Evolutionary conservation across 228 moss, liverwort and hornwort species (phyloP), one percentile per base, ranked within the genome.

Genomic region (Sphagnum fallax): DNA sequence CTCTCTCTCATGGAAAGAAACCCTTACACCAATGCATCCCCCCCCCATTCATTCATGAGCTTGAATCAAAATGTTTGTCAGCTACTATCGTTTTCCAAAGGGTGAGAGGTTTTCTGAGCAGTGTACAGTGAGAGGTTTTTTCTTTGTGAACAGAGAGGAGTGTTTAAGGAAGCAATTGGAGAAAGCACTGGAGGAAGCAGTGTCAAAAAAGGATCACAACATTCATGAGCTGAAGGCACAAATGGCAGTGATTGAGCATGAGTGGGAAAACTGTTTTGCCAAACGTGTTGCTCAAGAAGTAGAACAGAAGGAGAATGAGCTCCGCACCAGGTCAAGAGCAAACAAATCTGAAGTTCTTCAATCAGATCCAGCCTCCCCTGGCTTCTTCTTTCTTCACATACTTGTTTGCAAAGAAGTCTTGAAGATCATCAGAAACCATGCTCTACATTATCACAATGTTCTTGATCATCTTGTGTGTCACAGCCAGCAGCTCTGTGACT

Each of bases 241-340:
- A 68, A 75, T 91, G 65, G 52, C 75, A 10, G 65, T 72, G 61
- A 49, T 70, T 5, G 66, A 73, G 52, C 79, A 76, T 64, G 73
- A 82, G 7, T 86, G 88, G 81, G 82, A 92, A 72, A 83, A 81
- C 53, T 74, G 73, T 52, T 71, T 92, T 52, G 83, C 90, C 14
- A 71, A 86, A 63, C 80, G 74, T 15, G 61, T 95, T 67, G 73
- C 13, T 16, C 68, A 87, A 66, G 82, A 79, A 71, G 15, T 89
- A 71, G 80, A 75, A 62, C 73, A 78, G 52, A 84, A 78, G 74
- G 90, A 89, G 69, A 81, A 77, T 63, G 89, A 88, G 70, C 49
- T 92, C 47, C 86, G 79, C 13, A 60, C 57, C 16, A 88, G 74
- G 92, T 92, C 32, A 32, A 32, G 32, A 32, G 32, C 32, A 32